phyloP scores from a whole-genome alignment of 2,329 filamentous ascomycete genomes.

The Colletotrichum tofieldiae region DNA sequence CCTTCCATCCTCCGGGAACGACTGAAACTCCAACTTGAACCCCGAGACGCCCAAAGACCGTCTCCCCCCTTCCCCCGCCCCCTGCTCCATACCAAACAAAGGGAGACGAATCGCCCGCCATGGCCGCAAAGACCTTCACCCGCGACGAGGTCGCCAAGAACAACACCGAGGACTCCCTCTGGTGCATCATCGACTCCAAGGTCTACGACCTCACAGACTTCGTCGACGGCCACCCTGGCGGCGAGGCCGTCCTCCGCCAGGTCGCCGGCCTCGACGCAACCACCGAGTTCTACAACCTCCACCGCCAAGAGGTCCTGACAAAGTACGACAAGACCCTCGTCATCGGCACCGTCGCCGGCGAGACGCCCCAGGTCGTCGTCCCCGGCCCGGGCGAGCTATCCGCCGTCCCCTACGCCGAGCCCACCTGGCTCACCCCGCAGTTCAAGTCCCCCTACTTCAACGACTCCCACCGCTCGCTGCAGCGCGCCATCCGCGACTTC shows the following conservation, averaged over 20 bases:
- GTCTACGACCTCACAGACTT: slow-evolving; percentile 93
- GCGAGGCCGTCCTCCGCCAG: slow-evolving; percentile 84
- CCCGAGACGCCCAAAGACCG: background rate
- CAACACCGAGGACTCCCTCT: slow-evolving; percentile 82
- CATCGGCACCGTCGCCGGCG: slow-evolving; percentile 82
- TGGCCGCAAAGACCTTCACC: slow-evolving; percentile 66
- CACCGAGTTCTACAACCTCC: slow-evolving; percentile 89
- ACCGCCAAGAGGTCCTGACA: slow-evolving; percentile 88
- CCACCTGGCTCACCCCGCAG: slow-evolving; percentile 83
- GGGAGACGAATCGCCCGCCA: slow-evolving; percentile 42
- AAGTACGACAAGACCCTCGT: slow-evolving; percentile 80
- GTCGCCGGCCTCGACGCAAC: slow-evolving; percentile 88
- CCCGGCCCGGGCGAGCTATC: slow-evolving; percentile 81
- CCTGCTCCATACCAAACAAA: background rate
- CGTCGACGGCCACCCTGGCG: slow-evolving; percentile 87
- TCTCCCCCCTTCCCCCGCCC: background rate
- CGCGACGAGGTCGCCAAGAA: slow-evolving; percentile 81
- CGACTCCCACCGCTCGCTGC: slow-evolving; percentile 79
- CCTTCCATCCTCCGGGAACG: background rate
- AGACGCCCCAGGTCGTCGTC: slow-evolving; percentile 81
- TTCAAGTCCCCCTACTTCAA: slow-evolving; percentile 88
- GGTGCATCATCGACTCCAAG: slow-evolving; percentile 89
- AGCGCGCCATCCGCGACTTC: slow-evolving; percentile 80
- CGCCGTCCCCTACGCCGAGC: slow-evolving; percentile 86
- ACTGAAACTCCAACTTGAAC: background rate